These are phyloP conservation scores for Pseudogymnoascus sp. DNA, from an alignment of 2,329 filamentous ascomycete genomes.

Conservation along the genomic window DNA sequence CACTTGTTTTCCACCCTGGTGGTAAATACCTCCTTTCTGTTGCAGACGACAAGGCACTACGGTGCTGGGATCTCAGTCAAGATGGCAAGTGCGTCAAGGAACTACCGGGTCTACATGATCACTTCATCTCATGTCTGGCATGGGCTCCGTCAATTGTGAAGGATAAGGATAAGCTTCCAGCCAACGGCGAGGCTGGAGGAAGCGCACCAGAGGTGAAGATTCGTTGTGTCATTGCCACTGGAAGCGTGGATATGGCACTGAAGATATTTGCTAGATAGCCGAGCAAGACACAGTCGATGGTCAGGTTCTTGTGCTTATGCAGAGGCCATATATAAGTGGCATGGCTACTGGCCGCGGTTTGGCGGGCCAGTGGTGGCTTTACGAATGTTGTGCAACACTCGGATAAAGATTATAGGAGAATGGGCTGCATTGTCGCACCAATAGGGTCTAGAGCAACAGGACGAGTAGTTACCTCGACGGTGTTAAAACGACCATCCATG, in stretches of 20 bases:
- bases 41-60: constrained; percentile 81
- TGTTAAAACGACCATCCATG: neutral
- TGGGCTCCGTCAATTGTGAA: constrained; percentile 76
- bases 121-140: constrained; percentile 77
- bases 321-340: neutral
- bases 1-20: constrained; percentile 79
- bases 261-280: constrained; percentile 58
- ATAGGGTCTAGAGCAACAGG: neutral
- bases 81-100: constrained; percentile 85
- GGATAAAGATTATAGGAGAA: neutral
- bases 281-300: neutral
- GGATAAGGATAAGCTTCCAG: constrained; percentile 35
- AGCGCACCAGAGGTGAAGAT: constrained; percentile 48
- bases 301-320: neutral
- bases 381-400: neutral
- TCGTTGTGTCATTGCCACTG: constrained; percentile 78
- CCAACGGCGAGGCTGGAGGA: constrained; percentile 35
- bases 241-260: constrained; percentile 73
- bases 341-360: neutral
- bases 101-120: constrained; percentile 66
- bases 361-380: neutral
- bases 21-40: constrained; percentile 84
- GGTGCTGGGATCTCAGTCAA: constrained; percentile 89
- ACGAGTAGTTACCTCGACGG: neutral
- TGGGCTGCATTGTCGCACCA: neutral